Evolutionary conservation across 2,329 filamentous ascomycete species (phyloP), one percentile per base, ranked within the genome.

Genomic region (Talaromyces sp.): DNA sequence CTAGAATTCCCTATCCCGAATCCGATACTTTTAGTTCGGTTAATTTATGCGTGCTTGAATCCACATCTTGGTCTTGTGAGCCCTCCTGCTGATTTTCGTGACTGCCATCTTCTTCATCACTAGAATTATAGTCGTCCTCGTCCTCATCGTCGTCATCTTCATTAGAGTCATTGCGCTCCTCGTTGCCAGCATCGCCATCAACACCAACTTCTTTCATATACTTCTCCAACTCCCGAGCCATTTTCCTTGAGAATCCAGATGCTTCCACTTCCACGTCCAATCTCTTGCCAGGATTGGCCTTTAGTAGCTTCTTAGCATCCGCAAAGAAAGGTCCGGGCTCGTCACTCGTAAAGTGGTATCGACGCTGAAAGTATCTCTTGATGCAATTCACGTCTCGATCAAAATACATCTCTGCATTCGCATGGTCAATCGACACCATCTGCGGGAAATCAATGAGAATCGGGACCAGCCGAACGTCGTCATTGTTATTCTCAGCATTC

Each of bases 401-500:
- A 74, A 99, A 99, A 77, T 99, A 98, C 85, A 93, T 96, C 72
- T 96, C 90, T 19, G 95, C 96, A 71, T 99, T 97, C 39, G 82
- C 78, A 72, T 99, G 95, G 68, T 96, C 92, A 73, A 96, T 92
- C 0, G 93, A 98, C 2, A 99, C 87, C 89, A 97, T 98, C 73
- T 99, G 95, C 0, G 95, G 95, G 72, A 99, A 99, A 78, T 99
- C 96, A 69, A 99, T 99, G 53, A 99, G 80, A 59, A 97, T 85
- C 0, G 95, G 95, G 7, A 85, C 86, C 28, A 96, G 79, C 36
- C 75, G 82, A 59, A 90, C 71, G 62, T 68, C 69, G 51, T 73
- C 72, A 60, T 66, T 68, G 61, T 58, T 64, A 22, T 65, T 65
- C 17, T 68, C 67, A n/a, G 69, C 63, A 17, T 73, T 72, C 15